phyloP scores from a whole-genome alignment of 202 grass and related monocot species.

The Musa balbisiana region DNA sequence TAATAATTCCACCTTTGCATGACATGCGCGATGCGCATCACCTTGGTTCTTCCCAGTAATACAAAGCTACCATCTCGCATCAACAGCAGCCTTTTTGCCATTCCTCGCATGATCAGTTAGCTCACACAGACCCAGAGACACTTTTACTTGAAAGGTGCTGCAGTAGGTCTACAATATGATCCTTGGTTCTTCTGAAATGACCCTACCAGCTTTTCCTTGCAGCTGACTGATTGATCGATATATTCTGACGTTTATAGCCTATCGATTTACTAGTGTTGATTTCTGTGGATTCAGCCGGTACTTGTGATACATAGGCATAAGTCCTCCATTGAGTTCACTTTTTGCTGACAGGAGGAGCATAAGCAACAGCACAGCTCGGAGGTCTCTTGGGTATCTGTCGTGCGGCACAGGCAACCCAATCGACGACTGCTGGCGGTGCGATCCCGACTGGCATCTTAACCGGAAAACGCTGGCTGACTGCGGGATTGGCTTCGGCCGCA shows the following conservation, averaged over 20 bases:
- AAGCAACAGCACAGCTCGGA: background rate
- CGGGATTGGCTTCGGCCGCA: constrained; percentile 2
- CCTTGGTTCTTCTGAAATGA: background rate
- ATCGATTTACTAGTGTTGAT: too few species aligned
- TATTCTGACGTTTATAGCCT: too few species aligned
- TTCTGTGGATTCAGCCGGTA: too few species aligned
- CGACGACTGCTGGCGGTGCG: constrained; percentile 5
- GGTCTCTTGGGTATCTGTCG: constrained; percentile 1
- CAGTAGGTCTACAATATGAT: background rate
- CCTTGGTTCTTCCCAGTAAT: too few species aligned
- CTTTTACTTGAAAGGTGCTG: too few species aligned
- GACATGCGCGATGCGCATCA: too few species aligned
- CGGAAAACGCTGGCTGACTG: background rate
- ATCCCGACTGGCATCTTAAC: background rate
- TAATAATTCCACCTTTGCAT: too few species aligned
- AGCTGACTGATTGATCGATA: background rate
- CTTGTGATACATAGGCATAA: too few species aligned
- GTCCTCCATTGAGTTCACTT: background rate
- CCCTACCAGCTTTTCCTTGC: background rate
- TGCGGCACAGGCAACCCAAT: background rate
- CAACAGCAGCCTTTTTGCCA: background rate
- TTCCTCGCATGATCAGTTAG: background rate
- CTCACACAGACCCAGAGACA: too few species aligned
- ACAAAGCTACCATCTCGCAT: background rate
- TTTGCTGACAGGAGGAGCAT: background rate